Evolutionary conservation across 2,329 filamentous ascomycete species (phyloP).

Genomic region (Phialophora expanda): DNA sequence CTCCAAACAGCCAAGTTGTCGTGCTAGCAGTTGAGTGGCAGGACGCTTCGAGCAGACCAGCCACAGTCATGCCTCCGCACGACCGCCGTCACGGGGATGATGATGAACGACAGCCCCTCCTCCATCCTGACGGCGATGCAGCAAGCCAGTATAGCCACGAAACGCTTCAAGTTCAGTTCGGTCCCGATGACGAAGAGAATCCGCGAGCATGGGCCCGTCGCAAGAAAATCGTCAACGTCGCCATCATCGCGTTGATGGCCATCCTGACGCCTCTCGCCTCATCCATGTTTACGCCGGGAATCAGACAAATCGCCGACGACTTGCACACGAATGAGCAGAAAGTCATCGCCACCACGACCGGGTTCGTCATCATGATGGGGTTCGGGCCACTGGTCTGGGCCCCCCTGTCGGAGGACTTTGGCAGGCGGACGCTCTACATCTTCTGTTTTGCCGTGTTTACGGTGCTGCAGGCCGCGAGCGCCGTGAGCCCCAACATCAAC

Average conservation of each 20-base stretch:
- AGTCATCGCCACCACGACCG: slow-evolving; percentile 58
- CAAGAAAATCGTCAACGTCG: slow-evolving; percentile 57
- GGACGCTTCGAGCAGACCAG: background rate
- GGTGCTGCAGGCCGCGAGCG: slow-evolving; percentile 57
- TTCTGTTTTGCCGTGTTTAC: slow-evolving; percentile 69
- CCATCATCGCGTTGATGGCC: slow-evolving; percentile 58
- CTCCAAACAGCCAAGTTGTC: background rate
- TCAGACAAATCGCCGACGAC: slow-evolving; percentile 56
- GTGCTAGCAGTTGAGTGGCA: background rate
- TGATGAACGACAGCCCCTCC: slow-evolving; percentile 32
- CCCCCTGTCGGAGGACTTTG: slow-evolving; percentile 73
- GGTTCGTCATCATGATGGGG: slow-evolving; percentile 57
- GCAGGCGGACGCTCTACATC: slow-evolving; percentile 70
- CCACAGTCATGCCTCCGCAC: slow-evolving; percentile 1
- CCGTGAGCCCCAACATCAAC: slow-evolving; percentile 54
- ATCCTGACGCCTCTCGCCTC: slow-evolving; percentile 42
- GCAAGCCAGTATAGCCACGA: slow-evolving; percentile 16
- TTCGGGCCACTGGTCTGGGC: slow-evolving; percentile 74
- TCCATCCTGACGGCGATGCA: slow-evolving; percentile 18
- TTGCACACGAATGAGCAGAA: slow-evolving; percentile 49
- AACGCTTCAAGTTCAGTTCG: slow-evolving; percentile 42
- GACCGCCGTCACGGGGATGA: background rate
- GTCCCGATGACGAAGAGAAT: slow-evolving; percentile 49
- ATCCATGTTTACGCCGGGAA: slow-evolving; percentile 60
- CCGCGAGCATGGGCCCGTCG: slow-evolving; percentile 53